These are phyloP conservation scores for Rutstroemia sydowiana DNA, from an alignment of 2,329 filamentous ascomycete species.

Conservation along the genomic window DNA sequence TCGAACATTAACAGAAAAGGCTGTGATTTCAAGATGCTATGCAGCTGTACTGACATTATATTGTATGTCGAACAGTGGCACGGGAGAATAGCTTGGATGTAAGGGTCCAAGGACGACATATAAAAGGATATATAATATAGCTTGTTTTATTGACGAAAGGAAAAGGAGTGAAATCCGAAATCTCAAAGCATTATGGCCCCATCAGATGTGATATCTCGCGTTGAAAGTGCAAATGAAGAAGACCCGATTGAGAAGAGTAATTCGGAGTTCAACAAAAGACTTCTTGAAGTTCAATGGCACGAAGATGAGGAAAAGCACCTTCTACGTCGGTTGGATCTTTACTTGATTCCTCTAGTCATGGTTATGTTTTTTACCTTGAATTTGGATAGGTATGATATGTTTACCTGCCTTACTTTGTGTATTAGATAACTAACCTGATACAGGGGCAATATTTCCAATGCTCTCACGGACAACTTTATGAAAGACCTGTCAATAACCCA, in stretches of 20 bases:
- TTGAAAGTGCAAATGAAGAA: slow-evolving; percentile 5
- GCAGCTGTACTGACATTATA: no score
- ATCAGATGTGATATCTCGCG: slow-evolving; percentile 2
- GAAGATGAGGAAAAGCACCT: slow-evolving; percentile 6
- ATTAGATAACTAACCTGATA: no score
- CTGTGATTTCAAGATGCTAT: no score
- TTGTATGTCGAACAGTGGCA: no score
- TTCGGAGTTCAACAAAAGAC: slow-evolving; percentile 3
- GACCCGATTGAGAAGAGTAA: slow-evolving; percentile 4
- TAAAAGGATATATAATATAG: no score
- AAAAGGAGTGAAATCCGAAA: background rate
- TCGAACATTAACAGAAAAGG: no score
- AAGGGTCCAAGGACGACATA: no score
- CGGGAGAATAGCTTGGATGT: no score
- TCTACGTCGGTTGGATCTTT: slow-evolving; percentile 2
- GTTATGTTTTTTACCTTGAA: slow-evolving; percentile 10
- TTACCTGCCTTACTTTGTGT: no score
- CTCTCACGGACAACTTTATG: background rate
- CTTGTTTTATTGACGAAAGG: background rate
- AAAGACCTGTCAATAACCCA: background rate
- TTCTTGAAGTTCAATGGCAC: slow-evolving; percentile 1
- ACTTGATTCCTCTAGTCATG: slow-evolving; percentile 8
- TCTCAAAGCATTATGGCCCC: slow-evolving; percentile 2
- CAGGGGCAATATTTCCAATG: background rate
- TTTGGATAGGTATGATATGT: slow-evolving; percentile 1